These are phyloP conservation scores for Colletotrichum tabaci DNA, from an alignment of 2,329 filamentous ascomycete genomes.

Conservation along the genomic window DNA sequence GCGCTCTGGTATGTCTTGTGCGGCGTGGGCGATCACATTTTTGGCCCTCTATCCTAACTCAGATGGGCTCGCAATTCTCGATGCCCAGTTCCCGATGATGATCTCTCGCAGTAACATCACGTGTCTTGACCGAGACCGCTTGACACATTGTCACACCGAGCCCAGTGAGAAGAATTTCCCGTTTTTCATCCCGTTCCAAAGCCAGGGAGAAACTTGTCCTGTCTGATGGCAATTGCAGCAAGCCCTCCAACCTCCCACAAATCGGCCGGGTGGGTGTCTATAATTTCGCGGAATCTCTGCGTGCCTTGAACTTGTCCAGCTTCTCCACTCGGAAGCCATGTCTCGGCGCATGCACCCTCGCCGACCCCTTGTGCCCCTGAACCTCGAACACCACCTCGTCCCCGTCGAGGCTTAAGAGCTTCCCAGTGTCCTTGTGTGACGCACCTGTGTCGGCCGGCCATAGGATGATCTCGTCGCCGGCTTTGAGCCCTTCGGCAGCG, in stretches of 20 bases:
- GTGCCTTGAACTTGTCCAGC: conserved; percentile 32
- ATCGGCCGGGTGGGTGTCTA: conserved; percentile 2
- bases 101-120: conserved; percentile 13
- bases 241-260: background rate
- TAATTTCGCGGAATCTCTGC: conserved; percentile 25
- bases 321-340: conserved; percentile 68
- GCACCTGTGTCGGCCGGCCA: conserved; percentile 75
- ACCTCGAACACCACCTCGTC: conserved; percentile 73
- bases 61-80: conserved; percentile 30
- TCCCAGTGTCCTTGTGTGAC: conserved; percentile 71
- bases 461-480: conserved; percentile 69
- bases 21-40: conserved; percentile 30
- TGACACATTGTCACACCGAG: conserved; percentile 3
- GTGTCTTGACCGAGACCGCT: background rate
- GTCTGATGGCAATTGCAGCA: background rate
- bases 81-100: conserved; percentile 1
- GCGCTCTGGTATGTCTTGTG: background rate
- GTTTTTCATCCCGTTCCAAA: background rate
- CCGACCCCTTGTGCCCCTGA: conserved; percentile 55
- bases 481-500: conserved; percentile 61
- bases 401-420: conserved; percentile 65
- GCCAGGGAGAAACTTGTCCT: background rate
- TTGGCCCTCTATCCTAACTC: background rate
- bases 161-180: background rate
- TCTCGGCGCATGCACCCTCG: conserved; percentile 74